These are phyloP conservation scores for Trichosporon coremiiforme DNA, from an alignment of 1,284 basidiomycete species.

Conservation along the genomic window DNA sequence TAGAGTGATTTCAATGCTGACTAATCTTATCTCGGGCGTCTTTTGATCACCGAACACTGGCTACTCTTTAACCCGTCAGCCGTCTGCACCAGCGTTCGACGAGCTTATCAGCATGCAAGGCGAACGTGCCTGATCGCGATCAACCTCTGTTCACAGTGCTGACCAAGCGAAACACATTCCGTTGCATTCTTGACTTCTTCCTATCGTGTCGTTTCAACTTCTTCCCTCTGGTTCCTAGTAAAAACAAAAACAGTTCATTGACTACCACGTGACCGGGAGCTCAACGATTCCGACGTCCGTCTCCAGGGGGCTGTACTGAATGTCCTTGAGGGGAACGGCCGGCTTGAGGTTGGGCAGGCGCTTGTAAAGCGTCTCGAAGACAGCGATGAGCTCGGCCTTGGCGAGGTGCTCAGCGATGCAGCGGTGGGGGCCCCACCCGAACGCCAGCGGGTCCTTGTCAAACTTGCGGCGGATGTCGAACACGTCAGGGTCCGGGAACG, in stretches of 20 bases:
- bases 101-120: too few species aligned
- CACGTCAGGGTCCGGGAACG: conserved; percentile 23
- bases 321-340: conserved; percentile 21
- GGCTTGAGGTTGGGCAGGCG: conserved; percentile 24
- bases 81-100: neutral
- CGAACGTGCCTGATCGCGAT: neutral
- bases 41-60: neutral
- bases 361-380: conserved; percentile 25
- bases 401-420: conserved; percentile 27
- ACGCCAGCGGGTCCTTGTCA: conserved; percentile 20
- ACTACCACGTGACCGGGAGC: conserved; percentile 24
- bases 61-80: neutral
- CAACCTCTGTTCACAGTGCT: neutral
- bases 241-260: too few species aligned
- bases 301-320: conserved; percentile 23
- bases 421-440: conserved; percentile 25
- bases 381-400: conserved; percentile 25
- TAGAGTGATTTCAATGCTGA: neutral
- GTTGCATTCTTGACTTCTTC: neutral
- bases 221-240: too few species aligned
- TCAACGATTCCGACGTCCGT: conserved; percentile 24
- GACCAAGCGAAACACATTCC: neutral
- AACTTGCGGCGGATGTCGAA: conserved; percentile 28
- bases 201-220: neutral
- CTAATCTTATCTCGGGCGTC: neutral